Evolutionary conservation across 257 asterid genomes (phyloP), one percentile per base, ranked within the genome.

Genomic region (Perilla frutescens): DNA sequence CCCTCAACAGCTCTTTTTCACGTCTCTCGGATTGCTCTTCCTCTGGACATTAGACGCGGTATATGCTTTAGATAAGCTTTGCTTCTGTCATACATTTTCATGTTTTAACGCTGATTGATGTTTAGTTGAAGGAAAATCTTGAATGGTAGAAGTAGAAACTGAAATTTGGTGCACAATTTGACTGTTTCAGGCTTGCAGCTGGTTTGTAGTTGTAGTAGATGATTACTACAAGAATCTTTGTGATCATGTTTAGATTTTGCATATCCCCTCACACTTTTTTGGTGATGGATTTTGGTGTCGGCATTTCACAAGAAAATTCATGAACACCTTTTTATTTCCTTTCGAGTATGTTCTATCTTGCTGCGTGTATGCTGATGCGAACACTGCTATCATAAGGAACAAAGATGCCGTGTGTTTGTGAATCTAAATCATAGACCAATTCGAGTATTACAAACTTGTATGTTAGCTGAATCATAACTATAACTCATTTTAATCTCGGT

Each of bases 21-120:
- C 81, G 7, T 86, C 96, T 32, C 82, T 91, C 15, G 95, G 96
- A 41, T 73, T 87, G 81, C 79, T 94, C 85, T 91, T 94, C 72
- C 69, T 91, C 48, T 85, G 88, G 95, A 94, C 97, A 7, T 72
- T 94, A 44, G 99, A 94, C 77, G 92, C 88, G 90, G 99, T 94
- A 90, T 76, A 90, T 76, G 77, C 74, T 71, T 20, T 58, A 50
- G 40, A 76, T 72, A 51, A 59, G 66, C 72, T 64, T 5, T 62
- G 54, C 29, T 41, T 63, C 32, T 66, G 13, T 56, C 39, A 2
- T 4, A 37, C 36, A 1, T 15, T 50, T 6, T 64, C 37, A 44
- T 20, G 49, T 40, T 37, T 41, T 20, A 1, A 0, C 1, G 26
- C 26, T 20, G 26, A 20, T 20, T 64, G 45, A 44, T 20, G 49